phyloP scores from a whole-genome alignment of 1,139 yeast genomes.

The Saccharomycopsis phalli region DNA sequence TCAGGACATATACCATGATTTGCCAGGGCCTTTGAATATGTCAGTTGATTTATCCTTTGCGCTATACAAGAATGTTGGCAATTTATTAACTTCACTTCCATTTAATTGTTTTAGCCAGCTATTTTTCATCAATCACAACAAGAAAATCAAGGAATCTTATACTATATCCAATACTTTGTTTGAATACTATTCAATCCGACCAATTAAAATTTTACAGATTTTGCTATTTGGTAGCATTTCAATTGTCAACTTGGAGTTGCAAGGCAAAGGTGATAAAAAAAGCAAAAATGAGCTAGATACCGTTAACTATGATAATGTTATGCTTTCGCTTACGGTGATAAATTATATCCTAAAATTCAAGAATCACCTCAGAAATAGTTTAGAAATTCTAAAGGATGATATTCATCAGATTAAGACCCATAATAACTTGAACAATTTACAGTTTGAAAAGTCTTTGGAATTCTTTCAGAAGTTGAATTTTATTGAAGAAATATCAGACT shows the following conservation, averaged over 20 bases:
- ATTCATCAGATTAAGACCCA: too few species aligned
- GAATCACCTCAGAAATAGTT: slow-evolving; percentile 7
- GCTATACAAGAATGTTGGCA: slow-evolving; percentile 6
- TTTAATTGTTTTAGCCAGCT: slow-evolving; percentile 7
- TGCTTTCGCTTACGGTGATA: slow-evolving; percentile 5
- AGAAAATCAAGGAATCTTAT: not conserved
- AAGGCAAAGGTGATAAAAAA: not conserved
- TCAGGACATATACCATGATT: not conserved
- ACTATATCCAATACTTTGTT: slow-evolving; percentile 6
- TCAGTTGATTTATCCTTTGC: slow-evolving; percentile 4
- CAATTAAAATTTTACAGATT: slow-evolving; percentile 10
- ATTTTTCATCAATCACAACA: slow-evolving; percentile 3
- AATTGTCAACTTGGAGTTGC: slow-evolving; percentile 3
- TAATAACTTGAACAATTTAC: slow-evolving; percentile 4
- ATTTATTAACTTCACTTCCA: slow-evolving; percentile 8
- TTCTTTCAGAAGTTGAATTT: slow-evolving; percentile 13
- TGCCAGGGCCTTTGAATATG: not conserved
- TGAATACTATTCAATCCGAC: slow-evolving; percentile 9
- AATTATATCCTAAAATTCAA: slow-evolving; percentile 11
- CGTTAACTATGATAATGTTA: slow-evolving; percentile 6
- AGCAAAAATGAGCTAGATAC: slow-evolving; percentile 1
- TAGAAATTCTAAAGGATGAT: slow-evolving; percentile 5
- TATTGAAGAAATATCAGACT: slow-evolving; percentile 12
- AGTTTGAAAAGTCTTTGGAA: slow-evolving; percentile 15
- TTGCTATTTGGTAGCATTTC: slow-evolving; percentile 11